Percentiles rank a stretch among this genome's conserved stretches.
phyloP scores from a whole-genome alignment of 208 protist genomes.

The Wallacemonas sp. region DNA sequence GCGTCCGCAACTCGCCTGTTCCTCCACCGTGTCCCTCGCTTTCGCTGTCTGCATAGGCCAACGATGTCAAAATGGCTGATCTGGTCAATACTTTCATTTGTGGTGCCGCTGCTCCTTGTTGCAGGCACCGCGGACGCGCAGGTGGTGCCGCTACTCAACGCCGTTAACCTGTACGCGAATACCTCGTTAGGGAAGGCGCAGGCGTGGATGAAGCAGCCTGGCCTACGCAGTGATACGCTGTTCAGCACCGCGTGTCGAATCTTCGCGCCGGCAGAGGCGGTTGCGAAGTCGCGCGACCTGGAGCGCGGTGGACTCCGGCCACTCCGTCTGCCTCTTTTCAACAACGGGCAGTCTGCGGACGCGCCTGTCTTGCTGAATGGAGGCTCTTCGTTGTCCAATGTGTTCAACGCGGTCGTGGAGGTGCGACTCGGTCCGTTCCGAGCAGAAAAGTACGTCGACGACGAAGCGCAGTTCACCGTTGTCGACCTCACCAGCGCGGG shows the following conservation, averaged over 20 bases:
- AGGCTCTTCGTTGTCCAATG: too few species aligned
- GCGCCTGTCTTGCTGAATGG: too few species aligned
- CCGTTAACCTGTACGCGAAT: background rate
- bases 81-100: background rate
- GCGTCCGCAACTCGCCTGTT: too few species aligned
- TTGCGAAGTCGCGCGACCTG: background rate
- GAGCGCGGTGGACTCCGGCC: background rate
- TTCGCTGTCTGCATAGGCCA: too few species aligned
- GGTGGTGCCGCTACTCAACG: background rate
- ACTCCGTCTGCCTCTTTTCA: background rate
- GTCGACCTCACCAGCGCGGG: constrained; percentile 1
- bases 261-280: background rate
- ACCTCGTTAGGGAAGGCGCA: background rate
- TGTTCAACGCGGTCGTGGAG: constrained; percentile 6
- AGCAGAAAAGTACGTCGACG: background rate
- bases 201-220: background rate
- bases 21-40: too few species aligned
- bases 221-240: background rate
- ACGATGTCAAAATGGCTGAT: too few species aligned
- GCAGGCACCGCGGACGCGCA: background rate
- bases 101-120: background rate
- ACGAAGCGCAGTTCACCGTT: background rate
- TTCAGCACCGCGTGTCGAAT: background rate
- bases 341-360: background rate
- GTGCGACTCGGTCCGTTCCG: constrained; percentile 17